Evolutionary conservation across 495 filamentous ascomycete genomes (phyloP), one percentile per base, ranked within the genome.

Genomic region (Bombardia bombarda): DNA sequence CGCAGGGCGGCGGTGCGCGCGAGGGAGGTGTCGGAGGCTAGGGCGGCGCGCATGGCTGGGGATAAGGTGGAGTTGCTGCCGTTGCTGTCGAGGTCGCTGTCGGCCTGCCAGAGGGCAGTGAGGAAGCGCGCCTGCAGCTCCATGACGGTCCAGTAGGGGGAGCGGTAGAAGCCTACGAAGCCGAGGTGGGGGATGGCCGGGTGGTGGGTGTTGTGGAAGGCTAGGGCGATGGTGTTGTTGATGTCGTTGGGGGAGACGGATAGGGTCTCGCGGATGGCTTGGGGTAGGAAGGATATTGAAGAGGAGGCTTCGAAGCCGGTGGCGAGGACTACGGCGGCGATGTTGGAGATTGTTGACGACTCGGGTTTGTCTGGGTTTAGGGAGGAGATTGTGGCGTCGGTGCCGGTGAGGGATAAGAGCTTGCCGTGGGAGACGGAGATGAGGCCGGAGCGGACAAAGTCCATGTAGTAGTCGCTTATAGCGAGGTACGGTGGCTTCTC

Each of bases 141-240:
- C 73, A 90, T 84, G 1, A 86, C 75, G 0, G 83, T 84, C 83
- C 87, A 95, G 60, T 84, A 94, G 0, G 88, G 86, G 1, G 85
- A 83, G 26, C 86, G 76, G 57, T 94, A 90, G 60, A 90, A 84
- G 4, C 89, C 89, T 0, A 93, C 79, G 46, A 94, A 94, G 0
- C 84, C 85, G 1, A 90, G 61, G 17, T 77, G 74, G 0, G 79
- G 75, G 1, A 89, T 53, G 3, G 62, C 60, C 0, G 70, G 68
- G 50, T 82, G 79, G 25, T 80, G 66, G 4, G 77, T 83, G 14
- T 72, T 71, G 45, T 80, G 79, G 35, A 82, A 77, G 33, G 82
- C 80, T 3, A 94, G 66, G 0, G 86, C 71, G 3, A 88, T 56
- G 0, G 87, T 86, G 8, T 86, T 68, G 47, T 80, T 77, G 9